Evolutionary conservation across 2,329 filamentous ascomycete genomes (phyloP).

Genomic region (Cryphonectria japonica): DNA sequence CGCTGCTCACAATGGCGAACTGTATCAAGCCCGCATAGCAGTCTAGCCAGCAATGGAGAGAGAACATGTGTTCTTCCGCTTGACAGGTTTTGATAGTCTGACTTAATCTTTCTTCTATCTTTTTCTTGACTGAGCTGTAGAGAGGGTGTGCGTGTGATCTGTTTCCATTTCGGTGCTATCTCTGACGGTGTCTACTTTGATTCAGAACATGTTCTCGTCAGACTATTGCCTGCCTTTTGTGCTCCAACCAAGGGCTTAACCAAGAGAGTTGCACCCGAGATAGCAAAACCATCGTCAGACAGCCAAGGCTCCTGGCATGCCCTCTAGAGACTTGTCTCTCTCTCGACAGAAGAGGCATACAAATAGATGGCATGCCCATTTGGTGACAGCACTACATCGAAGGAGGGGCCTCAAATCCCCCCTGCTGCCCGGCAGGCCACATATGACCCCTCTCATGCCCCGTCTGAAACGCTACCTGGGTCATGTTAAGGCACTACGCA

Average conservation of each 20-base stretch:
- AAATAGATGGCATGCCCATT: not conserved
- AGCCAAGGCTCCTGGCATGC: not conserved
- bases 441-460: not conserved
- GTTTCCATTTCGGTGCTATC: not conserved
- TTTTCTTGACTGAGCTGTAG: not conserved
- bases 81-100: not conserved
- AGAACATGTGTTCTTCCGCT: not conserved
- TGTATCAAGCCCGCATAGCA: not conserved
- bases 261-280: not conserved
- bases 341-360: not conserved
- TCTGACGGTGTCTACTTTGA: not conserved
- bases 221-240: not conserved
- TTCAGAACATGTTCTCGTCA: too few relatives aligned
- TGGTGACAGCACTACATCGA: not conserved
- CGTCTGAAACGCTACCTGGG: constrained; percentile 21
- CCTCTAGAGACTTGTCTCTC: too few relatives aligned
- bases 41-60: not conserved
- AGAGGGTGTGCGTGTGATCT: not conserved
- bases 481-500: constrained; percentile 23
- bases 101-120: not conserved
- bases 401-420: not conserved
- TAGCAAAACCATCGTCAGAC: not conserved
- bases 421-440: not conserved
- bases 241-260: not conserved
- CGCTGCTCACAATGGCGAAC: not conserved